Percentiles rank a stretch among this genome's conserved stretches.
Evolutionary conservation across 2,329 filamentous ascomycete species (phyloP).

Genomic region (Pseudopithomyces chartarum): DNA sequence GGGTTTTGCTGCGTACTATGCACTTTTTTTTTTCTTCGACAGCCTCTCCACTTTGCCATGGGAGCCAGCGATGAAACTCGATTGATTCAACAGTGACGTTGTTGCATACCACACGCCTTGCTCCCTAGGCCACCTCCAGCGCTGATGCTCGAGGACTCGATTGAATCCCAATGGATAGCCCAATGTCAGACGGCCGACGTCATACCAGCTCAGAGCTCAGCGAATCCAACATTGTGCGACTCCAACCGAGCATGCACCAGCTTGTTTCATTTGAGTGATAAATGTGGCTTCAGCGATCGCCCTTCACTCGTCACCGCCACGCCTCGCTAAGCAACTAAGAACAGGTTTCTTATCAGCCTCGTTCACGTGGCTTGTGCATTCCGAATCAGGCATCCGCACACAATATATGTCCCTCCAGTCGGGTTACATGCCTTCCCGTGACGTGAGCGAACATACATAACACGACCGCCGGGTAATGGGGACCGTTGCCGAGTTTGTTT

Average conservation of each 20-base stretch:
- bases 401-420: not conserved
- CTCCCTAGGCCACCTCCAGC: not conserved
- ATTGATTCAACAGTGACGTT: conserved; percentile 6
- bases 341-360: conserved; percentile 21
- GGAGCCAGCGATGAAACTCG: too few relatives aligned
- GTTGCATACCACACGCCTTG: too few relatives aligned
- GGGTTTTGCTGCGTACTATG: not conserved
- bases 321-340: conserved; percentile 5
- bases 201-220: conserved; percentile 8
- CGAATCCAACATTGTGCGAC: conserved; percentile 2
- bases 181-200: conserved; percentile 12
- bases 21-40: not conserved
- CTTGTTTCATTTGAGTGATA: conserved; percentile 7
- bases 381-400: not conserved
- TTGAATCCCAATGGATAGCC: not conserved
- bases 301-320: conserved; percentile 14
- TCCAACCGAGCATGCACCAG: conserved; percentile 8
- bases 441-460: not conserved
- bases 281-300: conserved; percentile 12
- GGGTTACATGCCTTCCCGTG: not conserved
- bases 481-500: not conserved
- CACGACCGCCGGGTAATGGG: not conserved
- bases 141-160: not conserved
- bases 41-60: not conserved
- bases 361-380: conserved; percentile 22